Percentiles rank a stretch among this genome's conserved stretches.
Evolutionary conservation across 2,329 filamentous ascomycete genomes (phyloP).

Genomic region (Cryphonectria parasitica): DNA sequence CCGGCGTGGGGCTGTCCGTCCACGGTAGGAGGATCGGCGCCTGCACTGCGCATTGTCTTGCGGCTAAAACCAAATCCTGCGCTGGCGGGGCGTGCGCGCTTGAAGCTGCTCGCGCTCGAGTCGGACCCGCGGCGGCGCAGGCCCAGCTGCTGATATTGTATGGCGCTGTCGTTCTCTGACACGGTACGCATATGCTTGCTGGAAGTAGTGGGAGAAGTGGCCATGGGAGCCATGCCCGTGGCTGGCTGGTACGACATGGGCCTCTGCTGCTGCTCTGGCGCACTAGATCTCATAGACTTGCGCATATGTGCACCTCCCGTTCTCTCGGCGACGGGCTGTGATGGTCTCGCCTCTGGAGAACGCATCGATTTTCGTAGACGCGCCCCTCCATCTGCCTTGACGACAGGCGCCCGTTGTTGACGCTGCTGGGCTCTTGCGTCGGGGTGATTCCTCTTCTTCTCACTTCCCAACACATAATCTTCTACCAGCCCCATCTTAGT

Average conservation of each 20-base stretch:
- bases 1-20: not conserved
- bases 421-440: constrained; percentile 22
- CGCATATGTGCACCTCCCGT: constrained; percentile 9
- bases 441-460: constrained; percentile 15
- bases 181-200: constrained; percentile 21
- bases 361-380: constrained; percentile 55
- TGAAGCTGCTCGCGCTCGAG: constrained; percentile 83
- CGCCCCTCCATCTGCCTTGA: constrained; percentile 30
- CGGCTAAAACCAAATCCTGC: constrained; percentile 64
- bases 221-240: not conserved
- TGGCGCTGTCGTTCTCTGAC: constrained; percentile 29
- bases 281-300: constrained; percentile 23
- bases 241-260: constrained; percentile 25
- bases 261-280: constrained; percentile 18
- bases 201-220: not conserved
- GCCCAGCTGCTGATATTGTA: constrained; percentile 35
- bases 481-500: constrained; percentile 32
- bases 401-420: constrained; percentile 29
- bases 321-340: constrained; percentile 8
- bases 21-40: not conserved
- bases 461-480: constrained; percentile 15
- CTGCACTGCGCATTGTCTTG: constrained; percentile 67
- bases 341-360: constrained; percentile 32
- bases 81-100: constrained; percentile 57
- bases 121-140: constrained; percentile 62